These are phyloP conservation scores for Cryptosporidium bovis DNA, from an alignment of 169 alveolate species.

Conservation along the genomic window DNA sequence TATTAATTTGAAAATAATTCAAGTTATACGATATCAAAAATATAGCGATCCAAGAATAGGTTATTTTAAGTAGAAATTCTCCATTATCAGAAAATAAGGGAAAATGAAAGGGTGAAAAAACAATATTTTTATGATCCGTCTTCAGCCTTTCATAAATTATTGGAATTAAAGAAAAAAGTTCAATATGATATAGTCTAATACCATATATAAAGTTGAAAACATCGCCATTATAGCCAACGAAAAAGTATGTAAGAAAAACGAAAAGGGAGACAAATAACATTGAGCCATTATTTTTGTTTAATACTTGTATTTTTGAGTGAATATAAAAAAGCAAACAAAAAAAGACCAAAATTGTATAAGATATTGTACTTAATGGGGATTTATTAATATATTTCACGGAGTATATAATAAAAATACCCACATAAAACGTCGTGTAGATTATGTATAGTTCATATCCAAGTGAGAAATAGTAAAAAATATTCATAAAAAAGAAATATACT, in stretches of 20 bases:
- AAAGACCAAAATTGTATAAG: constrained; percentile 9
- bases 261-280: constrained; percentile 19
- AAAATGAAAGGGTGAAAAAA: constrained; percentile 33
- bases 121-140: not conserved
- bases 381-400: constrained; percentile 34
- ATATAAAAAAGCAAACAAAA: not conserved
- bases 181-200: constrained; percentile 17
- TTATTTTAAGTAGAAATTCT: not conserved
- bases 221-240: constrained; percentile 21
- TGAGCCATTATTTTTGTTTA: not conserved
- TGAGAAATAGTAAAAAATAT: constrained; percentile 48
- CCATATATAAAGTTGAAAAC: constrained; percentile 4
- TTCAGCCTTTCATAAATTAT: constrained; percentile 3
- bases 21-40: constrained; percentile 12
- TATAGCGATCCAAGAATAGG: constrained; percentile 30
- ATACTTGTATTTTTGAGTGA: not conserved
- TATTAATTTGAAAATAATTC: not conserved
- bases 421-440: constrained; percentile 27
- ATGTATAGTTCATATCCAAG: constrained; percentile 10
- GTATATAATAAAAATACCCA: constrained; percentile 26
- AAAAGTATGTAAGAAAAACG: constrained; percentile 28
- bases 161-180: constrained; percentile 23
- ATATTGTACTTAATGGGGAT: constrained; percentile 11
- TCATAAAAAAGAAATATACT: constrained; percentile 40
- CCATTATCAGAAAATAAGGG: constrained; percentile 17